phyloP scores from a whole-genome alignment of 805 yeast species.

The Candida silvatica region DNA sequence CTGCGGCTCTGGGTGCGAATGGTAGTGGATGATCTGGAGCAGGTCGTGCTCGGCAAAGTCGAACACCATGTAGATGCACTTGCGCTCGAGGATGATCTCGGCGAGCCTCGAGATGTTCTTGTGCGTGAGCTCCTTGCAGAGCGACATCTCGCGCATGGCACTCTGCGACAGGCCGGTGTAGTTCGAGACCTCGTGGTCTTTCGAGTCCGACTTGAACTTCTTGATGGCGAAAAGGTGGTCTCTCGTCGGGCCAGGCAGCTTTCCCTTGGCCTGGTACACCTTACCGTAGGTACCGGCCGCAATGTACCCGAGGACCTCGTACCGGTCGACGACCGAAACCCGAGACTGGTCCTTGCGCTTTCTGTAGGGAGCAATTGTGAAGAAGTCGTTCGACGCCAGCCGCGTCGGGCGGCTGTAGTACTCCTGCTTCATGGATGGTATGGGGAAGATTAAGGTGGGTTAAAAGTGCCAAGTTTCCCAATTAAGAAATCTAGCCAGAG shows the following conservation, averaged over 20 bases:
- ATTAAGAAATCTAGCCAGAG: no score
- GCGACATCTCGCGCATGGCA: conserved; percentile 93
- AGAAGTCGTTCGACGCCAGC: conserved; percentile 46
- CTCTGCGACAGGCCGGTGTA: conserved; percentile 95
- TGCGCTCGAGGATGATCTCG: conserved; percentile 81
- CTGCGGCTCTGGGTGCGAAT: conserved; percentile 79
- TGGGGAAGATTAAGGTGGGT: no score
- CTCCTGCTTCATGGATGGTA: neutral
- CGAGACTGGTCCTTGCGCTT: conserved; percentile 57
- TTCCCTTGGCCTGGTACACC: conserved; percentile 77
- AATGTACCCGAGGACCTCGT: conserved; percentile 86
- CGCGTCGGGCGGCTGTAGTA: conserved; percentile 32
- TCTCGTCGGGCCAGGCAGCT: conserved; percentile 15
- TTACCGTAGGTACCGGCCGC: conserved; percentile 98
- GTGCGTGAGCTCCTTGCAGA: conserved; percentile 81
- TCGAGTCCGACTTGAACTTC: conserved; percentile 90
- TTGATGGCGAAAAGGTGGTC: conserved; percentile 69
- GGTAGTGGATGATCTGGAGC: conserved; percentile 88
- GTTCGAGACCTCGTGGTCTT: conserved; percentile 72
- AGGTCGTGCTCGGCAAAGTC: conserved; percentile 96
- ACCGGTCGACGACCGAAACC: conserved; percentile 71
- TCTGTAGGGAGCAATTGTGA: conserved; percentile 52
- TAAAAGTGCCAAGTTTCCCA: no score
- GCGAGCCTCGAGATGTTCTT: conserved; percentile 70
- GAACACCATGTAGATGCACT: conserved; percentile 87